Evolutionary conservation across 2,329 filamentous ascomycete genomes (phyloP).

Genomic region (Rhytidhysteron rufulum): DNA sequence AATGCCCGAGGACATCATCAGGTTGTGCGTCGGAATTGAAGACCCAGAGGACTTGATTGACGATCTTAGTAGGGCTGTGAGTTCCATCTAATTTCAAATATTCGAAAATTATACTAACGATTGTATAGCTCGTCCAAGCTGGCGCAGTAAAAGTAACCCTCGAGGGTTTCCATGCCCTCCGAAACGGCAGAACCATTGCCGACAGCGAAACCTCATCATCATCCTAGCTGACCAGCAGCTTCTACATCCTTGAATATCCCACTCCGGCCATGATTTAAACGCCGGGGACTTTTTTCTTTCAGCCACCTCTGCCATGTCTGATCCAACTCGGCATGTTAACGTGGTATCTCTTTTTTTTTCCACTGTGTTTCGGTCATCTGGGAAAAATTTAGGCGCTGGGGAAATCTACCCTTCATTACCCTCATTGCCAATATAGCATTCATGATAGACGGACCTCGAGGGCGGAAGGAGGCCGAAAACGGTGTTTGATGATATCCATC

Average conservation of each 20-base stretch:
- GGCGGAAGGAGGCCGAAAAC: too few species aligned
- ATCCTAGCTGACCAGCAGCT: not conserved
- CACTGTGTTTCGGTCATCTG: too few species aligned
- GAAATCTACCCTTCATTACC: not conserved
- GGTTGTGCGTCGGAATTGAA: slow-evolving; percentile 94
- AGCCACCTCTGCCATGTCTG: not conserved
- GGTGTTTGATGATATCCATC: too few species aligned
- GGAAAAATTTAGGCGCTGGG: too few species aligned
- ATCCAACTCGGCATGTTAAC: not conserved
- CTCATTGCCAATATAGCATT: not conserved
- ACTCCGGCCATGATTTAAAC: too few species aligned
- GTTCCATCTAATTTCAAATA: slow-evolving; percentile 36
- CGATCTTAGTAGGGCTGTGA: slow-evolving; percentile 83
- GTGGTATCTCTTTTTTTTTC: not conserved
- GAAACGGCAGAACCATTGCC: slow-evolving; percentile 4
- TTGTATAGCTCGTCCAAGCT: slow-evolving; percentile 70
- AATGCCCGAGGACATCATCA: slow-evolving; percentile 95
- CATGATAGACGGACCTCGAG: too few species aligned
- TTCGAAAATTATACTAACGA: not conserved
- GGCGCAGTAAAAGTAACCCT: slow-evolving; percentile 85
- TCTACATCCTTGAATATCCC: too few species aligned
- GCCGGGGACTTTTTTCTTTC: too few species aligned
- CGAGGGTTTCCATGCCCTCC: slow-evolving; percentile 70
- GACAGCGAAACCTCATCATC: not conserved
- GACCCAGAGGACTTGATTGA: slow-evolving; percentile 89